A percentile compares a stretch with the other conserved stretches of the same genome.
Conservation (phyloP, 768 basidiomycete genomes). For the Tricholoma furcatifolium region DNA sequence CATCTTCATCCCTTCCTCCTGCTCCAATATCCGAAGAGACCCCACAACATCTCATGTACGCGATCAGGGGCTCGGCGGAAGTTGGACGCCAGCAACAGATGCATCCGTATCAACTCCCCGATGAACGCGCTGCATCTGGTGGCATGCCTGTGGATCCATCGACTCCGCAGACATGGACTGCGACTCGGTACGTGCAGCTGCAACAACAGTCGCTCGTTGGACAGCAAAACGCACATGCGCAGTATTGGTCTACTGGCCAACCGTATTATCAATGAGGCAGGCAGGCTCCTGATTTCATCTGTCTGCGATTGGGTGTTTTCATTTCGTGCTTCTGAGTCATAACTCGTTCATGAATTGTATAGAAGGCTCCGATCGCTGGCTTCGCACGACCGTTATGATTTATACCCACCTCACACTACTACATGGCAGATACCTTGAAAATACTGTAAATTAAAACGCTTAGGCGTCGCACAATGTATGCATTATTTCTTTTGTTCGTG, state of each 20-base stretch:
- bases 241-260: constrained; percentile 13
- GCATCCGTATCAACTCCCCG: constrained; percentile 9
- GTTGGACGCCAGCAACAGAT: constrained; percentile 18
- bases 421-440: not conserved
- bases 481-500: no score
- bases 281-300: not conserved
- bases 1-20: constrained; percentile 16
- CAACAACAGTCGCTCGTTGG: constrained; percentile 1
- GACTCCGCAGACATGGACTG: constrained; percentile 8
- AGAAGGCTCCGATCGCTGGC: not conserved
- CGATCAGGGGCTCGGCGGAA: constrained; percentile 28
- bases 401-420: constrained; percentile 13
- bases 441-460: no score
- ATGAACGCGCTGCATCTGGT: not conserved
- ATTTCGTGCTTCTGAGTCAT: not conserved
- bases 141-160: constrained; percentile 2
- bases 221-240: constrained; percentile 6
- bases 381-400: constrained; percentile 11
- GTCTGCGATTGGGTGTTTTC: not conserved
- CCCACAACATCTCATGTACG: constrained; percentile 22
- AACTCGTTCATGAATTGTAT: not conserved
- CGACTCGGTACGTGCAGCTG: constrained; percentile 6
- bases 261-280: constrained; percentile 1
- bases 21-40: constrained; percentile 23
- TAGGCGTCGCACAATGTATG: no score